Evolutionary conservation across 805 yeast genomes (phyloP), one percentile per base, ranked within the genome.

Genomic region (Ogataea sp.): DNA sequence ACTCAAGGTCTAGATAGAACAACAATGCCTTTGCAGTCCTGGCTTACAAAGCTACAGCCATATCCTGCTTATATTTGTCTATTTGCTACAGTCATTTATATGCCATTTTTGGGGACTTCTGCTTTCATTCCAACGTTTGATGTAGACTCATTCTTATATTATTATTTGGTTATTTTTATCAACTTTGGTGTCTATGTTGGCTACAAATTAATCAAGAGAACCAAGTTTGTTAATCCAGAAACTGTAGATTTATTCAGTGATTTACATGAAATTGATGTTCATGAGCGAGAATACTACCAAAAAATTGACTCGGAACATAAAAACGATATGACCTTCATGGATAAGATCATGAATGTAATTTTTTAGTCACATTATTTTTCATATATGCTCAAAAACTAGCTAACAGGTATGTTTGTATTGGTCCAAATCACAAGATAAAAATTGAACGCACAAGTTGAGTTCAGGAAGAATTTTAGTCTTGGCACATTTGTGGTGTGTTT

Each of bases 1-100:
- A 75, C 67, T 1, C 87, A 83, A 50, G 68, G 70, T 15, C 46
- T 74, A 18, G 72, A 66, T 56, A 68, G 76, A 38, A 45, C 42
- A 32, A 55, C 54, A 2, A 37, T 56, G 43, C 74, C 80, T 6
- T 72, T 71, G 56, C 67, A 59, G 40, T 67, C 79, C 4, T 72
- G 75, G 73, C 60, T 64, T 43, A 55, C 62, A 10, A 57, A 64
- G n/a, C 66, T 71, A 38, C 64, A 59, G 40, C 64, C 64, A 26
- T 58, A 44, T 31, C 59, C 62, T 16, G 58, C 60, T 2, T 41
- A 44, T 20, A 40, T 50, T 30, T 50, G 42, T 46, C 17, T 60
- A 39, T 43, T 65, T 42, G 37, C 46, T 49, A 36, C 68, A 58
- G 15, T 59, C 51, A 32, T 68, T 52, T 50, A 66, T 54, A 32